These are phyloP conservation scores for Candida chauliodis DNA, from an alignment of 805 yeast genomes.

Conservation along the genomic window DNA sequence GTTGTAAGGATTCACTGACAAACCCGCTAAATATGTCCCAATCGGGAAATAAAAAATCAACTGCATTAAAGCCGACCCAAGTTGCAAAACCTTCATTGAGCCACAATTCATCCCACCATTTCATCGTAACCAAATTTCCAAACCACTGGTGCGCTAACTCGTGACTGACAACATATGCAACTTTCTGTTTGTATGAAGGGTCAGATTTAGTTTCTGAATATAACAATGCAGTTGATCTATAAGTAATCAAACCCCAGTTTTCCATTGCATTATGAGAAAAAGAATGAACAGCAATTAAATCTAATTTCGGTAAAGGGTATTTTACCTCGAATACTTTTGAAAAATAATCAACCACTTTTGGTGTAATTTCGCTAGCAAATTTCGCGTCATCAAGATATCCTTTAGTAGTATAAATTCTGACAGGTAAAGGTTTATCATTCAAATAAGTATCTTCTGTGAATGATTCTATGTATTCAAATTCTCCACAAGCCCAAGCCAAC, in stretches of 20 bases:
- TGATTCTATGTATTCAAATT: conserved; percentile 51
- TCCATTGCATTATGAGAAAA: conserved; percentile 89
- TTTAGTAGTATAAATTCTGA: conserved; percentile 50
- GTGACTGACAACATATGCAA: conserved; percentile 79
- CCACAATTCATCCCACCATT: conserved; percentile 94
- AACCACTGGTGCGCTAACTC: conserved; percentile 93
- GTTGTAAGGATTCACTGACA: conserved; percentile 49
- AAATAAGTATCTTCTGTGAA: conserved; percentile 36
- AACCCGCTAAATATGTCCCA: conserved; percentile 72
- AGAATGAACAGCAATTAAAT: conserved; percentile 73
- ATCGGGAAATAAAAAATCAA: conserved; percentile 67
- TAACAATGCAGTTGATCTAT: conserved; percentile 56
- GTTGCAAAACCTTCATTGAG: conserved; percentile 89
- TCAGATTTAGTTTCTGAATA: conserved; percentile 45
- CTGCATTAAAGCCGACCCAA: conserved; percentile 73
- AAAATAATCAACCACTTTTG: conserved; percentile 48
- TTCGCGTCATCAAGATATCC: conserved; percentile 46
- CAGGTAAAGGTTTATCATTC: conserved; percentile 41
- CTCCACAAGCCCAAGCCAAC: conserved; percentile 58
- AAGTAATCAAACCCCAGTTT: conserved; percentile 78
- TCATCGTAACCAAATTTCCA: conserved; percentile 85
- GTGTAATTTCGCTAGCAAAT: conserved; percentile 46
- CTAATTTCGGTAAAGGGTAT: conserved; percentile 80
- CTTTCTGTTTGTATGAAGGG: conserved; percentile 58
- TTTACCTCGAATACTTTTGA: conserved; percentile 45